Base-by-base conservation (phyloP, 176 grass and related monocot species). In the Triticum turgidum region DNA sequence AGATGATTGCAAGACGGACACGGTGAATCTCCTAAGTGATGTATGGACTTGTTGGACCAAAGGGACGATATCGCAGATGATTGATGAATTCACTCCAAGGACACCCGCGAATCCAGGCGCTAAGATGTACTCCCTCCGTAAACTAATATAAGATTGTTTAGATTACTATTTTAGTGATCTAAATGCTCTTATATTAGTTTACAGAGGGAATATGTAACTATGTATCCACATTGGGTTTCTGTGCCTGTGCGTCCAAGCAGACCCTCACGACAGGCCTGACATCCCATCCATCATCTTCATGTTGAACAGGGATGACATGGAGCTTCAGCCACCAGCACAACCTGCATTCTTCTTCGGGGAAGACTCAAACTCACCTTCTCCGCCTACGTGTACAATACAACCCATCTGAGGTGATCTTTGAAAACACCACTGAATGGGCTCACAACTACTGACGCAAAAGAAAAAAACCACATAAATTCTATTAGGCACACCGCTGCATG, bases 261-360 rank as follows among this genome's bases (percentile, higher is more conserved):
- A 73, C 35, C 76, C 80, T 4, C 82, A 94, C 20, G 87, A 89
- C 35, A 88, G 86, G 10, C 92, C 87, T 1, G 86, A 85, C 44
- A 94, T 94, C 41, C 88, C 82, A 51, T 59, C 67, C 2, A 81
- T 89, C 29, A 64, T 89, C 73, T 66, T 87, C 47, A 91, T 94
- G 92, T 18, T 94, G 39, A 87, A 67, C 12, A 89, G 76, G 58
- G 81, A 94, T 4, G 34, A 62, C 18, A 91, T 82, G 80, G 42
- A 38, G 44, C 68, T 94, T 33, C 80, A 80, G 27, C 29, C 59
- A 51, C 89, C 86, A 10, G 37, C 52, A 11, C 44, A 65, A 2
- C 92, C 92, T 13, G 81, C 89, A 27, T 89, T 89, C 63, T 66
- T 80, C 84, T 71, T 80, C 17, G 42, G 58, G 13, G 59, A 80